These are phyloP conservation scores for Viola pubescens DNA, from an alignment of 441 rosid genomes.

Conservation along the genomic window DNA sequence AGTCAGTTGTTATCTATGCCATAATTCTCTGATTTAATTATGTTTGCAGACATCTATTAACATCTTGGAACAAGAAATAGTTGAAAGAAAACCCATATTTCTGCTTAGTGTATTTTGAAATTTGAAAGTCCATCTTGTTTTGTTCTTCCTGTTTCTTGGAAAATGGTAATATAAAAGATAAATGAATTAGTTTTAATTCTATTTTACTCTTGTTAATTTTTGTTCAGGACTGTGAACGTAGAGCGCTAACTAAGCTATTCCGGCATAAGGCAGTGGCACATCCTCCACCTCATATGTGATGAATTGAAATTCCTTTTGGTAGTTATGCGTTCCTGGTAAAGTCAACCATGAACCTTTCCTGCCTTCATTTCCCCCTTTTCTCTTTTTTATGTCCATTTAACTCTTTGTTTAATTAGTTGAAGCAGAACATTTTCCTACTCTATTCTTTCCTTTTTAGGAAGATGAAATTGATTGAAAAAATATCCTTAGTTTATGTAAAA, in stretches of 20 bases:
- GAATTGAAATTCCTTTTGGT: constrained; percentile 4
- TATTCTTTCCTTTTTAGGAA: background rate
- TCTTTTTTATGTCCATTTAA: background rate
- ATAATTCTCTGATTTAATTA: too few species aligned
- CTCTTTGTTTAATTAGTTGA: background rate
- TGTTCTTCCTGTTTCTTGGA: constrained; percentile 6
- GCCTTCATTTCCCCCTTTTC: background rate
- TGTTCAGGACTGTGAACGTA: constrained; percentile 81
- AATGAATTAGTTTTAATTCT: background rate
- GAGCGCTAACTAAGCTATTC: constrained; percentile 58
- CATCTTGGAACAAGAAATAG: background rate
- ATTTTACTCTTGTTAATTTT: constrained; percentile 12
- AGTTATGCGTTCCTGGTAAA: constrained; percentile 17
- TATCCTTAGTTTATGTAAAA: too few species aligned
- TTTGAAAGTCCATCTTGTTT: background rate
- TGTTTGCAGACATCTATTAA: background rate
- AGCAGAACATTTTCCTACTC: background rate
- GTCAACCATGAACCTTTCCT: background rate
- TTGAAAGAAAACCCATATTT: background rate
- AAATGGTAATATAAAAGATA: background rate
- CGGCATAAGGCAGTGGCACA: constrained; percentile 46
- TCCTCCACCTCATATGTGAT: constrained; percentile 33
- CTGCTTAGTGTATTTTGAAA: background rate
- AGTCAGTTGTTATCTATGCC: too few species aligned
- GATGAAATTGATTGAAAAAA: too few species aligned